Conservation (phyloP, 306 rosid species). For the Vigna angularis region DNA sequence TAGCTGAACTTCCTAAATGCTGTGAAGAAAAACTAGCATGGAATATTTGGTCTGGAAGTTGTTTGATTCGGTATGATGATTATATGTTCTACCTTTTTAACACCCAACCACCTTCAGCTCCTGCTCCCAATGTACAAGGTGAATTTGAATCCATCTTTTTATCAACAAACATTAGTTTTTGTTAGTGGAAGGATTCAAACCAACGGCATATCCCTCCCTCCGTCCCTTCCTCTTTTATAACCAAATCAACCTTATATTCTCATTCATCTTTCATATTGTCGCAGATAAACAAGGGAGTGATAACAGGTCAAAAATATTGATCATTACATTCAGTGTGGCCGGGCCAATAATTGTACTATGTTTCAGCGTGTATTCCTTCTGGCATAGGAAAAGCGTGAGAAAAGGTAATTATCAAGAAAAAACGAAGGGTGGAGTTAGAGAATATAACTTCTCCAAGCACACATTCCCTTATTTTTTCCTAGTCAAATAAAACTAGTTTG, state of each 20-base stretch:
- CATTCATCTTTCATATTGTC: not conserved
- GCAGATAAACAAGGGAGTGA: not conserved
- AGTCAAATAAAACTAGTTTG: not conserved
- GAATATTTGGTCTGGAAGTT: not conserved
- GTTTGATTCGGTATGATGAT: constrained; percentile 17
- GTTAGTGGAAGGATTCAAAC: too few relatives aligned
- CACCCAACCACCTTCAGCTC: constrained; percentile 4
- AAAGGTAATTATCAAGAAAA: not conserved
- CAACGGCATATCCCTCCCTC: too few relatives aligned
- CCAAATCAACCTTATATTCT: not conserved
- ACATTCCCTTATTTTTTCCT: not conserved
- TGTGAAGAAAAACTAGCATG: not conserved
- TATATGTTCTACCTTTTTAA: not conserved
- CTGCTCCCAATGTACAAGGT: not conserved
- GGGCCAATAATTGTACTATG: constrained; percentile 9
- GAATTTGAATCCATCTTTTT: not conserved
- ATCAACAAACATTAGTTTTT: too few relatives aligned
- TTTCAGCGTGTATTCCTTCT: not conserved
- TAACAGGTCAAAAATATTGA: not conserved
- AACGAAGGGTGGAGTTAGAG: too few relatives aligned
- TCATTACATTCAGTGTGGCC: constrained; percentile 10
- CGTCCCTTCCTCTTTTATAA: too few relatives aligned
- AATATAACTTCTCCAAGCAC: too few relatives aligned
- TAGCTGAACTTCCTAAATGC: not conserved
- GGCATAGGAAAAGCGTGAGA: not conserved